Base-by-base conservation (phyloP, 2,329 filamentous ascomycete genomes). In the Aspergillus fructus region DNA sequence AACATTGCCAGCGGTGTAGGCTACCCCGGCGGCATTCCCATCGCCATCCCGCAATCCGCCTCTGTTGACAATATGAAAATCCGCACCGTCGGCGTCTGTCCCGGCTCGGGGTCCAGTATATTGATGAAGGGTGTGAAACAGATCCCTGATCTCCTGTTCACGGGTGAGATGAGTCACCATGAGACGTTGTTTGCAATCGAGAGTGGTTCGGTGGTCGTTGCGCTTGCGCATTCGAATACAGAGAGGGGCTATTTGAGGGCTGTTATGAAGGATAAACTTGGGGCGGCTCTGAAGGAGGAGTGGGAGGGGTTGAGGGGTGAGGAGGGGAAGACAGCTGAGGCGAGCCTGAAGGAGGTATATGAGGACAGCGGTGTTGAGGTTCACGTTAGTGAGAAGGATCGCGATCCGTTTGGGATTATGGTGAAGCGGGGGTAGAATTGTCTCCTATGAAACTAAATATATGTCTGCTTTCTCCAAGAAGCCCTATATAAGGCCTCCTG, bases 121-220 rank as follows among this genome's bases (percentile, higher is more conserved):
- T 68, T 97, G 19, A 83, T 97, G 58, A 85, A 86, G 61, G 82
- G 83, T 53, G 63, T 11, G 63, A 65, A 2, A 61, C 51, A 66
- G 2, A 68, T 76, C 41, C 91, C 92, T 0, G 91, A 97, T 68
- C 74, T 97, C 40, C 76, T 96, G 4, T 90, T 99, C 65, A 97
- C 91, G 0, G 94, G 94, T 2, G 94, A 99, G 78, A 85, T 97
- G 80, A 90, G 86, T 67, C 94, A 99, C 71, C 94, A 99, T 71
- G 91, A 94, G 62, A 92, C 93, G 3, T 82, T 99, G 57, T 85
- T 89, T 40, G 91, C 92, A 1, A 91, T 90, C 27, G 93, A 97
- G 78, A 84, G 87, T 58, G 93, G 93, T 1, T 88, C 88, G 62
- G 89, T 86, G 54, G 90, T 97, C 1, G 84, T 97, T 51, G 89